A percentile compares a stretch with the other conserved stretches of the same genome.
Evolutionary conservation across 1,284 basidiomycete species (phyloP).

Genomic region (Trichosporon sp.): DNA sequence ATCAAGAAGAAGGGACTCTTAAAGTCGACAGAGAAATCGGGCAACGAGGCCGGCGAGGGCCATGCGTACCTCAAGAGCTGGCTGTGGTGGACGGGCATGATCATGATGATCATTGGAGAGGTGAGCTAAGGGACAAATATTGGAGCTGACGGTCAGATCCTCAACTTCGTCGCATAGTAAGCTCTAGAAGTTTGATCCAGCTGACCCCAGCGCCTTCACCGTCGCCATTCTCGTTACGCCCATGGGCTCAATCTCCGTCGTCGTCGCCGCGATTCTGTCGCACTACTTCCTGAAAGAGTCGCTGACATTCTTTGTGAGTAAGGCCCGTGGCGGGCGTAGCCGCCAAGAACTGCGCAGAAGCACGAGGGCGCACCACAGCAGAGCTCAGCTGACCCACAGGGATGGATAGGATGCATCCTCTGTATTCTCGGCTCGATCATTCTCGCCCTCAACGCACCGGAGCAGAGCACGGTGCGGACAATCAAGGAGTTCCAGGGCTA

Average conservation of each 20-base stretch:
- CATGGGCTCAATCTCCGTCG: conserved; percentile 92
- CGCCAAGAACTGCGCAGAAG: not conserved
- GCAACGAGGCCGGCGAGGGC: conserved; percentile 78
- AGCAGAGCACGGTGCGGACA: conserved; percentile 75
- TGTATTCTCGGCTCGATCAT: conserved; percentile 74
- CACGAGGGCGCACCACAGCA: not conserved
- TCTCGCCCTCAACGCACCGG: conserved; percentile 72
- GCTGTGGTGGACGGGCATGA: conserved; percentile 75
- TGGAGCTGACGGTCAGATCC: conserved; percentile 37
- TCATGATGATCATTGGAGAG: conserved; percentile 53
- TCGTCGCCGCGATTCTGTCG: conserved; percentile 90
- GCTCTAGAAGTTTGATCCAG: conserved; percentile 25
- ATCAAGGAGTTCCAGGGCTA: conserved; percentile 78
- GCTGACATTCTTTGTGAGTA: conserved; percentile 60
- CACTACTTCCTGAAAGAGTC: conserved; percentile 91
- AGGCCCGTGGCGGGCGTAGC: no score
- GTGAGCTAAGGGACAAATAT: conserved; percentile 3
- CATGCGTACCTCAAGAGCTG: conserved; percentile 83
- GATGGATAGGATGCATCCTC: conserved; percentile 88
- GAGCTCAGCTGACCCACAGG: conserved; percentile 52
- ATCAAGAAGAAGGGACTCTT: conserved; percentile 91
- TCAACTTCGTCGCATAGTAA: conserved; percentile 58
- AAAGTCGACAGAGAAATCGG: conserved; percentile 60
- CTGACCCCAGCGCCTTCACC: conserved; percentile 45
- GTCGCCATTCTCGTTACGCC: conserved; percentile 61